Evolutionary conservation across 139 green algal species (phyloP), one percentile per base, ranked within the genome.

Genomic region (Deuterostichococcus epilithicus): DNA sequence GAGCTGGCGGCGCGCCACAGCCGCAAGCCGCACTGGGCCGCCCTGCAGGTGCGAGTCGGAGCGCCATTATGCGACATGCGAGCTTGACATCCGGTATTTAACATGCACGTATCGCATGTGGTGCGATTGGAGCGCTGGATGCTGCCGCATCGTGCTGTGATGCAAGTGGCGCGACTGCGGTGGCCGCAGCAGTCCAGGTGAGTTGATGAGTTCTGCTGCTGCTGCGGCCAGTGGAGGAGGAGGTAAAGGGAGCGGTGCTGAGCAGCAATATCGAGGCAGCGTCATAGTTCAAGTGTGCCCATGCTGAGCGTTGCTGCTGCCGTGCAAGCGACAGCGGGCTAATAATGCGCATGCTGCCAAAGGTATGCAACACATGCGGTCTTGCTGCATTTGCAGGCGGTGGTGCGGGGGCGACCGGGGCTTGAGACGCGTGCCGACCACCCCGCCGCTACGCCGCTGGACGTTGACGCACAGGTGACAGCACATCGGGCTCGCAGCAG

Each of bases 1-100:
- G 88, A 94, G 59, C 81, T 91, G 30, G 28, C 30, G 0, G 25
- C 74, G 28, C 76, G 70, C 35, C 74, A 85, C 66, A 28, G 33
- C 0, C 25, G 13, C 5, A 39, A 26, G 10, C 26, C 71, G 18
- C 68, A 83, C 77, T 85, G 66, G 65, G 2, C 68, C 2, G 72
- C 63, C 26, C 63, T 85, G 58, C 25, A 45, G 10, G 42, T 26
- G 37, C 23, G 34, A 22, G 13, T 25, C 70, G 34, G 38, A 35
- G 8, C 33, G 18, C 33, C 30, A 23, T 32, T 59, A 15, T 60
- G 4, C 13, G 20, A 60, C 63, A 5, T 36, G 38, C 10, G 5
- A 65, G 3, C 37, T 32, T 60, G 13, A 63, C 36, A 20, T 26
- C 37, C 15, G 37, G n/a, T n/a, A n/a, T 63, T 15, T 74, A 34